Conservation (phyloP, 257 asterid genomes). For the Fraxinus anomala region DNA sequence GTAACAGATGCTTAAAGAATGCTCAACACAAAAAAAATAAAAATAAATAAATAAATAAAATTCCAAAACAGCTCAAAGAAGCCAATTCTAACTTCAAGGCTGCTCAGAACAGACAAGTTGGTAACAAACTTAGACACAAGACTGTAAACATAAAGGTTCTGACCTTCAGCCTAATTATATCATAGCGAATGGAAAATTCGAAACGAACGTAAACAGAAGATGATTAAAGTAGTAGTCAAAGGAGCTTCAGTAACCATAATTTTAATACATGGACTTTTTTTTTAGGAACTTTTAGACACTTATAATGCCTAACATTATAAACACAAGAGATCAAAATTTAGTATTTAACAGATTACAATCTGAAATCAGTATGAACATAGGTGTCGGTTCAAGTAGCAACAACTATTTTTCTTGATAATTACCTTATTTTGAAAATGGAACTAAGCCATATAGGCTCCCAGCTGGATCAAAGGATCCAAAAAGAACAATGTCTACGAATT, state of each 20-base stretch:
- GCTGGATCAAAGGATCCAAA: not conserved
- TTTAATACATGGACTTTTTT: not conserved
- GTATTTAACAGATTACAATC: not conserved
- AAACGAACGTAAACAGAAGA: too few species aligned
- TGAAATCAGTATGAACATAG: not conserved
- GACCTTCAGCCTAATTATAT: not conserved
- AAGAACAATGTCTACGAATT: not conserved
- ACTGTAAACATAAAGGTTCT: not conserved
- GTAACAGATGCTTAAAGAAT: constrained; percentile 3
- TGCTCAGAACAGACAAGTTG: not conserved
- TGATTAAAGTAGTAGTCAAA: not conserved
- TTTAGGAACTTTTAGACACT: not conserved
- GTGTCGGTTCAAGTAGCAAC: not conserved
- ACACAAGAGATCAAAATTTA: not conserved
- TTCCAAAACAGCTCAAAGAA: not conserved
- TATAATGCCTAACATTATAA: not conserved
- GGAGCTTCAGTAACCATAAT: not conserved
- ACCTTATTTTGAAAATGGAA: not conserved
- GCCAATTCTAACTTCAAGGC: not conserved
- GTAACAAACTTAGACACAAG: not conserved
- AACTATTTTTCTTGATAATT: not conserved
- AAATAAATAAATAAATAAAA: not conserved
- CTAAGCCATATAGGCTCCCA: not conserved
- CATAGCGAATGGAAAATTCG: not conserved
- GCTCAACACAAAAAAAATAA: not conserved